Evolutionary conservation across 306 rosid species (phyloP).

Genomic region (Pterocarpus macrocarpus): DNA sequence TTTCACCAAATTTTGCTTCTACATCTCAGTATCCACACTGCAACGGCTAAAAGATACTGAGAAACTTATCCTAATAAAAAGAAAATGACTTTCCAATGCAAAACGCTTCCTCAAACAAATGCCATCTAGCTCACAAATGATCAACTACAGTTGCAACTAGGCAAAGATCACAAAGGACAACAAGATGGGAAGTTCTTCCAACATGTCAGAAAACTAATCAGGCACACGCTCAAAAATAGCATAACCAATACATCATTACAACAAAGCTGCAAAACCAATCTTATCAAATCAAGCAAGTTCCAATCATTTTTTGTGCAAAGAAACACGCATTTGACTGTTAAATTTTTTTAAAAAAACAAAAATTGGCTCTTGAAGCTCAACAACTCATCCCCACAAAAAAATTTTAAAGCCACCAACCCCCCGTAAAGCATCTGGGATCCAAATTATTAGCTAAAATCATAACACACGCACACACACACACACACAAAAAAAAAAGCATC

Average conservation of each 20-base stretch:
- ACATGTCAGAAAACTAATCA: conserved; percentile 23
- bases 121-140: conserved; percentile 25
- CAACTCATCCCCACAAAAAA: background rate
- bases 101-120: conserved; percentile 29
- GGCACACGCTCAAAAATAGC: background rate
- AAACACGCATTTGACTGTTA: conserved; percentile 4
- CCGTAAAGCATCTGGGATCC: background rate
- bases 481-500: background rate
- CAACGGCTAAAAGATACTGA: background rate
- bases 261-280: conserved; percentile 20
- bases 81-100: conserved; percentile 21
- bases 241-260: conserved; percentile 32
- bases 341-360: too few species aligned
- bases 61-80: conserved; percentile 5
- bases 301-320: background rate
- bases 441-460: conserved; percentile 32
- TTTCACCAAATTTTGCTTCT: background rate
- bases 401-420: background rate
- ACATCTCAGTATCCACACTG: background rate
- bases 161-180: background rate
- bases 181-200: background rate
- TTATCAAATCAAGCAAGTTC: conserved; percentile 36
- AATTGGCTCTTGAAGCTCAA: conserved; percentile 23
- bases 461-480: background rate
- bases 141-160: background rate